These are phyloP conservation scores for carrot (Daucus carota) DNA, from an alignment of 129 eudicot species.

Conservation along the genomic window DNA sequence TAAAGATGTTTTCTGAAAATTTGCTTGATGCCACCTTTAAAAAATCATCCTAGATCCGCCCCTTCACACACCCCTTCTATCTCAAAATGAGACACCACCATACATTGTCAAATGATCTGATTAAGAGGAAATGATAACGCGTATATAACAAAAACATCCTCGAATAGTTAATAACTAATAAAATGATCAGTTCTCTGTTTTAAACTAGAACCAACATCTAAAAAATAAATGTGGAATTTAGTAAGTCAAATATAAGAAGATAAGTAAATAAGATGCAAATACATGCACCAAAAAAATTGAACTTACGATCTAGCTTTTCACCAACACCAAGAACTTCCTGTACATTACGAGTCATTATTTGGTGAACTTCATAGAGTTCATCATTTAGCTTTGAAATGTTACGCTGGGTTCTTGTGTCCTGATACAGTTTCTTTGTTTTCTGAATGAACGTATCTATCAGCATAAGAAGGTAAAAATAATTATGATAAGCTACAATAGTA, in stretches of 20 bases:
- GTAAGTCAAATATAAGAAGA: background rate
- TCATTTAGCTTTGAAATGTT: slow-evolving; percentile 89
- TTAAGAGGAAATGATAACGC: background rate
- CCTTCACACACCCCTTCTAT: background rate
- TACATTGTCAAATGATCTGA: background rate
- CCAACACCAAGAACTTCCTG: slow-evolving; percentile 99
- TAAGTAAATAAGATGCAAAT: background rate
- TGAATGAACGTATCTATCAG: slow-evolving; percentile 77
- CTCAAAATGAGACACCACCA: background rate
- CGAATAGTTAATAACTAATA: background rate
- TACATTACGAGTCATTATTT: slow-evolving; percentile 98
- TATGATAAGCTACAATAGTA: background rate
- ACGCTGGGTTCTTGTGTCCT: slow-evolving; percentile 96
- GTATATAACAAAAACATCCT: no score
- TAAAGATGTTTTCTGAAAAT: no score
- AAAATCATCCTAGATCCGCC: no score
- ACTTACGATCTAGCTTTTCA: slow-evolving; percentile 99
- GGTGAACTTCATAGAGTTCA: slow-evolving; percentile 99
- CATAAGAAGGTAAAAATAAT: slow-evolving; percentile 8
- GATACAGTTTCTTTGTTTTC: slow-evolving; percentile 90
- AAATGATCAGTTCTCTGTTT: background rate
- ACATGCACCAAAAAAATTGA: background rate
- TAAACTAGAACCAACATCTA: background rate
- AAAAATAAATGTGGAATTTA: background rate
- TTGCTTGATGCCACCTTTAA: no score